Base-by-base conservation (phyloP, 176 grass and related monocot species). In the Triticum monococcum region DNA sequence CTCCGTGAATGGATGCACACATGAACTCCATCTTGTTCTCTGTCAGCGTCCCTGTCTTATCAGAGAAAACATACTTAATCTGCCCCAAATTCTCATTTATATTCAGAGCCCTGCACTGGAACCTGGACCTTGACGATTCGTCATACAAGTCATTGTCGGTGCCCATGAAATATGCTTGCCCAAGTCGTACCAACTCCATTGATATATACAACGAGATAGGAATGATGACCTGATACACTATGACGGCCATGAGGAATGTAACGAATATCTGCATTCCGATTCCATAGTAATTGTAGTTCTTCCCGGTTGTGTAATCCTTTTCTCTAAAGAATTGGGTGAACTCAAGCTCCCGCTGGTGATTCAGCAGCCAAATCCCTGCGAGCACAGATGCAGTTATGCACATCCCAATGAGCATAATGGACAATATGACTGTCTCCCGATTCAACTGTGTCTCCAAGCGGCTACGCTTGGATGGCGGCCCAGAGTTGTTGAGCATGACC, bases 1-100 rank as follows among this genome's bases (percentile, higher is more conserved):
- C 61, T 20, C 95, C 93, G 1, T 64, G 14, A 70, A 98, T 75
- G 3, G 85, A 87, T 36, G 91, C 89, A 81, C 89, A 93, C 62
- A 87, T 87, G 76, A 98, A 98, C 36, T 86, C 88, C 95, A 95
- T 95, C 68, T 98, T 95, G 84, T 98, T 98, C 78, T 98, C 91
- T 23, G 95, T 98, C 56, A 98, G 59, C 5, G 95, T 98, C 52
- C 93, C 95, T 33, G 95, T 98, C 87, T 98, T 98, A 78, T 98
- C 95, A 59, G 89, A 95, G 54, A 98, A 98, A 1, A 98, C 82
- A 81, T 95, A 93, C 35, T 89, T 93, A 71, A 98, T 95, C 81
- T 98, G 95, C 45, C 93, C 95, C n/a, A 98, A 52, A 83, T 98
- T 93, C 72, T 98, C 93, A 68, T 95, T 98, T 85, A 98, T 98